These are phyloP conservation scores for Elsinoe necatrix DNA, from an alignment of 2,329 filamentous ascomycete genomes.

Conservation along the genomic window DNA sequence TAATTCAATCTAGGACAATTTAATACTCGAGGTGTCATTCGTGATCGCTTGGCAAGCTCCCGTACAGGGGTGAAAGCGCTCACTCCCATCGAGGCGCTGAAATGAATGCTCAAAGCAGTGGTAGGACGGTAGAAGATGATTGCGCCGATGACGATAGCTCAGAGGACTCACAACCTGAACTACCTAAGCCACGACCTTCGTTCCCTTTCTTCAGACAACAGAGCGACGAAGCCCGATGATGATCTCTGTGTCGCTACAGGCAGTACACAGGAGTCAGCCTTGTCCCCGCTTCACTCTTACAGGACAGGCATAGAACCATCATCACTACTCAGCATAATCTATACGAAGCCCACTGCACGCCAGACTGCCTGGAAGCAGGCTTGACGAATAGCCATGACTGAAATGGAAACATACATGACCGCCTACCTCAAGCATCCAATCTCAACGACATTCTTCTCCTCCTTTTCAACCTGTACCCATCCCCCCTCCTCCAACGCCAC, in stretches of 20 bases:
- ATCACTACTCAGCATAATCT: not conserved
- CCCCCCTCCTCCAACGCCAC: slow-evolving; percentile 63
- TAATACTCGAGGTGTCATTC: too few relatives aligned
- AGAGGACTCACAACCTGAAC: too few relatives aligned
- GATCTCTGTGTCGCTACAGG: not conserved
- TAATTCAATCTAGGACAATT: too few relatives aligned
- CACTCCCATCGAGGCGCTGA: too few relatives aligned
- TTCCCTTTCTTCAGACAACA: not conserved
- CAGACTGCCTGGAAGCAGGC: not conserved
- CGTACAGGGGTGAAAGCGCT: too few relatives aligned
- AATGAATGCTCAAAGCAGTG: too few relatives aligned
- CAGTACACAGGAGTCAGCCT: too few relatives aligned
- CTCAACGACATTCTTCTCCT: slow-evolving; percentile 35
- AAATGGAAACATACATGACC: not conserved
- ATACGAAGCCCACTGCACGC: not conserved
- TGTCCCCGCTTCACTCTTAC: too few relatives aligned
- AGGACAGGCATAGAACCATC: not conserved
- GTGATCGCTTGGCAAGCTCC: too few relatives aligned
- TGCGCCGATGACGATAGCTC: too few relatives aligned
- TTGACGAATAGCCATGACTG: not conserved
- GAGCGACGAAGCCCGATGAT: not conserved
- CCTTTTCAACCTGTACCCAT: slow-evolving; percentile 57
- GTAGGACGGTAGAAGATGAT: too few relatives aligned
- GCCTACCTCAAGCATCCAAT: slow-evolving; percentile 21
- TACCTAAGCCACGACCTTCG: not conserved